Conservation (phyloP, 1,284 basidiomycete genomes). For the Rhodotorula glutinis region DNA sequence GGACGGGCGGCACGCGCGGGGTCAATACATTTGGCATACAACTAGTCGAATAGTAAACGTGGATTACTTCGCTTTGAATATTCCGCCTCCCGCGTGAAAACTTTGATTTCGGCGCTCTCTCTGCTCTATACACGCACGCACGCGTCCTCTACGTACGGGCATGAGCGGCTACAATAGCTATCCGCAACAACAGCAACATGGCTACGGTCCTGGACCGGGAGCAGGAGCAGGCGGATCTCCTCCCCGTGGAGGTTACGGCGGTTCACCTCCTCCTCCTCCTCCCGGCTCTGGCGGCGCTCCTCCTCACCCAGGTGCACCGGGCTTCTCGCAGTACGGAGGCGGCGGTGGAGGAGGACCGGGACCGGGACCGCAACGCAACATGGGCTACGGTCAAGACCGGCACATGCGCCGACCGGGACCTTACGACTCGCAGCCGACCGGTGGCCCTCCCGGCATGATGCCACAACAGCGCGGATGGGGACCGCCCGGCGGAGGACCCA, state of each 20-base stretch:
- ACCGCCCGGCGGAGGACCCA: neutral
- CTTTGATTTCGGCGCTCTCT: neutral
- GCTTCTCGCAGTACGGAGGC: neutral
- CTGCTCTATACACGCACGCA: too few relatives aligned
- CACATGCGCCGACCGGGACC: slow-evolving; percentile 1
- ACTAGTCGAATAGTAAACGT: too few relatives aligned
- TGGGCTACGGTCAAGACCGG: neutral
- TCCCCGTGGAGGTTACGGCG: neutral
- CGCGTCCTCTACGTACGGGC: too few relatives aligned
- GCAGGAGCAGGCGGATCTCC: neutral
- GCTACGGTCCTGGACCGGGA: neutral
- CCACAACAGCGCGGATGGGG: neutral
- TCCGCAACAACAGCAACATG: neutral
- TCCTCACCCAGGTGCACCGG: neutral
- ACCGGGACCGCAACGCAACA: neutral
- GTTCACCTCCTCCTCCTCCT: neutral
- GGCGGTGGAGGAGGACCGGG: neutral
- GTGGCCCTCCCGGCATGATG: neutral
- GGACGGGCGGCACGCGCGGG: too few relatives aligned
- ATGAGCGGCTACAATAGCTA: slow-evolving; percentile 17
- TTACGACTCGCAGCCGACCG: slow-evolving; percentile 1
- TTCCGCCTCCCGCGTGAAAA: too few relatives aligned
- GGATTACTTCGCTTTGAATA: too few relatives aligned
- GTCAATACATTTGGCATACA: too few relatives aligned
- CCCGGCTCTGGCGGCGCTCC: neutral